Conservation (phyloP, 2,329 filamentous ascomycete genomes). For the Stachybotrys chartarum region DNA sequence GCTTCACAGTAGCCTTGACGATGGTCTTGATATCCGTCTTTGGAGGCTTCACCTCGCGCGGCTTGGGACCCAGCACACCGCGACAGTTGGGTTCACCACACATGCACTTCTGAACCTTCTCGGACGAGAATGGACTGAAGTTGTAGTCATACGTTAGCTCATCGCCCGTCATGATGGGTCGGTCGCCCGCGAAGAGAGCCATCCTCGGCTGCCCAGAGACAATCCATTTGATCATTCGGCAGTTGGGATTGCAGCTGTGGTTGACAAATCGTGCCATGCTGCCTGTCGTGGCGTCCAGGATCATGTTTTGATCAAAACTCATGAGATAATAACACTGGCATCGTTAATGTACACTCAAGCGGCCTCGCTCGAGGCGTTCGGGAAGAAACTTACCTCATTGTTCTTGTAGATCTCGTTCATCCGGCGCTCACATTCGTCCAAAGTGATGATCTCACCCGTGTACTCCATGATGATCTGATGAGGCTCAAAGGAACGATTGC, state of each 20-base stretch:
- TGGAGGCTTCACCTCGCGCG: slow-evolving; percentile 45
- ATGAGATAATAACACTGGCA: slow-evolving; percentile 95
- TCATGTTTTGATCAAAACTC: slow-evolving; percentile 98
- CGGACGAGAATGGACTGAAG: slow-evolving; percentile 61
- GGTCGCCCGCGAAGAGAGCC: slow-evolving; percentile 89
- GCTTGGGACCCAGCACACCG: slow-evolving; percentile 55
- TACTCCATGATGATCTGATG: slow-evolving; percentile 98
- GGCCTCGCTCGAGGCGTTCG: slow-evolving; percentile 2
- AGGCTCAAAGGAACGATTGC: slow-evolving; percentile 78
- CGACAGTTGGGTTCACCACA: slow-evolving; percentile 58
- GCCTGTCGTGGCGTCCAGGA: slow-evolving; percentile 93
- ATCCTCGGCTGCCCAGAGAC: slow-evolving; percentile 90
- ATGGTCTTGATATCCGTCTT: slow-evolving; percentile 35
- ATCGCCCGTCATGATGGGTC: slow-evolving; percentile 86
- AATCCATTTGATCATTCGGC: slow-evolving; percentile 96
- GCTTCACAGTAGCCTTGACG: slow-evolving; percentile 34
- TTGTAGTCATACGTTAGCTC: slow-evolving; percentile 93
- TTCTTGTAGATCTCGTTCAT: slow-evolving; percentile 94
- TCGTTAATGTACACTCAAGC: slow-evolving; percentile 1
- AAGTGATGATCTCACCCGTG: slow-evolving; percentile 94
- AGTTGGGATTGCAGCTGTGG: slow-evolving; percentile 94
- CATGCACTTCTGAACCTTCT: slow-evolving; percentile 61
- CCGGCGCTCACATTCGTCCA: slow-evolving; percentile 83
- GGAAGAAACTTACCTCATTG: slow-evolving; percentile 61
- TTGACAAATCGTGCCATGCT: slow-evolving; percentile 98